These are phyloP conservation scores for Fraxinus dipetala DNA, from an alignment of 305 asterid genomes.

Conservation along the genomic window DNA sequence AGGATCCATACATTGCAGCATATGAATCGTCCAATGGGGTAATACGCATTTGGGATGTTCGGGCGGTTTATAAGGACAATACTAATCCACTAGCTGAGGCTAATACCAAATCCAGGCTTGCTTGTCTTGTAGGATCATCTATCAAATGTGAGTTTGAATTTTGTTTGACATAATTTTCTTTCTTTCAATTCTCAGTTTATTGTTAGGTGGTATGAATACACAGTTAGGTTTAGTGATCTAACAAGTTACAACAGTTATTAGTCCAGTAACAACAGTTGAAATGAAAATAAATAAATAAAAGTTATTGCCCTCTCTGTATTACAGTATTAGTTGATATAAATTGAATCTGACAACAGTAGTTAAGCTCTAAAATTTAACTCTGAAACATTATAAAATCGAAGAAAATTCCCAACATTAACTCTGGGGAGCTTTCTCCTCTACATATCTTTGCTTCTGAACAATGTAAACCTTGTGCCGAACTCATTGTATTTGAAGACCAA, in stretches of 20 bases:
- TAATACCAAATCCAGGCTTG: constrained; percentile 79
- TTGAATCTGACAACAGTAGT: neutral
- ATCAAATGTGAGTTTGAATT: constrained; percentile 54
- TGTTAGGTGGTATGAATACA: neutral
- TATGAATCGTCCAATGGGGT: constrained; percentile 94
- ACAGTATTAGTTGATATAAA: neutral
- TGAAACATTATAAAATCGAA: neutral
- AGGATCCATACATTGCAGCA: constrained; percentile 64
- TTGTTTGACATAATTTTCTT: neutral
- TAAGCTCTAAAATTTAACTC: neutral
- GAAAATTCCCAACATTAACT: neutral
- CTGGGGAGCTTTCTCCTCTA: neutral
- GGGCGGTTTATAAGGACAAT: constrained; percentile 48
- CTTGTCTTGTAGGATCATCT: constrained; percentile 94
- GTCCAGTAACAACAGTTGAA: neutral
- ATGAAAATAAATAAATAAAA: neutral
- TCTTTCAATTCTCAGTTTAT: neutral
- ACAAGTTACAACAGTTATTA: neutral
- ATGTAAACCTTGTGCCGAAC: neutral
- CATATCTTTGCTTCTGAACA: neutral
- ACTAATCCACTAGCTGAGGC: constrained; percentile 59
- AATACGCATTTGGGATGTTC: constrained; percentile 84
- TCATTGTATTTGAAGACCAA: neutral
- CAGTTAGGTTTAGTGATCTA: neutral
- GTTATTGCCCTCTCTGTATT: neutral